phyloP scores from a whole-genome alignment of 2,329 filamentous ascomycete genomes.

The Talaromyces sp. region DNA sequence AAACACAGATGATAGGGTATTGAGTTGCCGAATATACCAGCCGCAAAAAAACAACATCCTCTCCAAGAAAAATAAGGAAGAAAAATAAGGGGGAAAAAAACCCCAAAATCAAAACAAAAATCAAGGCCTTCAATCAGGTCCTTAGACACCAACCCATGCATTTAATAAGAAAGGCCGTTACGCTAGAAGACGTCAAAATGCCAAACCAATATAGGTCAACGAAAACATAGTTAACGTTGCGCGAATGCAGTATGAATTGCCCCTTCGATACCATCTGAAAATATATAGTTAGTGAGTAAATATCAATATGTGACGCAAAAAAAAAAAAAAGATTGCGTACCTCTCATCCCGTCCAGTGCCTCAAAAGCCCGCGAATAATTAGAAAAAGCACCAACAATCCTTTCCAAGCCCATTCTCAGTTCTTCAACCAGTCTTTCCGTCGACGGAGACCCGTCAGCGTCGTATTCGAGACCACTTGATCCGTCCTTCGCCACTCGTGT shows the following conservation, averaged over 20 bases:
- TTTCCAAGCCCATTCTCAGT: slow-evolving; percentile 31
- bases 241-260: slow-evolving; percentile 38
- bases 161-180: background rate
- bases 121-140: background rate
- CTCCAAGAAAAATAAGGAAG: background rate
- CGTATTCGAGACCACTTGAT: slow-evolving; percentile 18
- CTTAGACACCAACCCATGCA: slow-evolving; percentile 8
- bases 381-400: slow-evolving; percentile 29
- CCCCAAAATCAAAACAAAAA: too few species aligned
- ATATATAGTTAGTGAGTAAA: background rate
- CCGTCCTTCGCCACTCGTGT: slow-evolving; percentile 31
- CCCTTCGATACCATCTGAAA: slow-evolving; percentile 36
- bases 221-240: slow-evolving; percentile 13
- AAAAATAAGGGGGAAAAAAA: too few species aligned
- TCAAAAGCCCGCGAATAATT: slow-evolving; percentile 40
- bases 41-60: background rate
- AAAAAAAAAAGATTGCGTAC: slow-evolving; percentile 16
- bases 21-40: background rate
- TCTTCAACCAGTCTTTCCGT: slow-evolving; percentile 29
- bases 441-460: slow-evolving; percentile 16
- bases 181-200: background rate
- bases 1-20: background rate
- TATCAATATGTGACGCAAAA: too few species aligned
- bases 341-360: slow-evolving; percentile 40
- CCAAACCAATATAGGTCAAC: background rate